A percentile compares a stretch with the other conserved stretches of the same genome.
phyloP scores from a whole-genome alignment of 257 asterid genomes.

The Galeopsis tetrahit region DNA sequence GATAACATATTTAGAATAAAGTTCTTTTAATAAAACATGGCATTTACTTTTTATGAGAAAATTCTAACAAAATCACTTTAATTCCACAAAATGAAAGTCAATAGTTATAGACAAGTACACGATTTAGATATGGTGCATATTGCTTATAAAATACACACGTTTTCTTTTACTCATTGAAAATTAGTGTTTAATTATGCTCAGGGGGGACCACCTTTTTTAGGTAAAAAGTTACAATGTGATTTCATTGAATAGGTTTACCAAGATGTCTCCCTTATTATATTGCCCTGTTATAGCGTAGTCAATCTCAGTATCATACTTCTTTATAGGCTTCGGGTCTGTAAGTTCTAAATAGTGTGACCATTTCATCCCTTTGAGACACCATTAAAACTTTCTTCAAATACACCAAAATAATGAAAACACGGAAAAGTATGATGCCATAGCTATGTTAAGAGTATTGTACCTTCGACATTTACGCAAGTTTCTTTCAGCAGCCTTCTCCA shows the following conservation, averaged over 20 bases:
- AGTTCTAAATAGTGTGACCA: background rate
- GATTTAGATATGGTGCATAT: background rate
- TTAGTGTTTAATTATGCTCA: background rate
- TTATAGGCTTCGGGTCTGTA: background rate
- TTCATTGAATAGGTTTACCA: background rate
- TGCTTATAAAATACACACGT: background rate
- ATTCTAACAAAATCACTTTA: background rate
- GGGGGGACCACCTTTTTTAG: background rate
- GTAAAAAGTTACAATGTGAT: background rate
- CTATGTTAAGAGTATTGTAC: constrained; percentile 36
- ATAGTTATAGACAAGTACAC: background rate
- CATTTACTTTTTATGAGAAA: background rate
- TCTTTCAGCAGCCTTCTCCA: constrained; percentile 73
- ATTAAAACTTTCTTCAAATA: background rate
- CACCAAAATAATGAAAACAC: constrained; percentile 10
- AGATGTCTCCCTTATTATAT: background rate
- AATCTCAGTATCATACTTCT: background rate
- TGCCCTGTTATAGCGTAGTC: background rate
- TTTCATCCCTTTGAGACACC: constrained; percentile 1
- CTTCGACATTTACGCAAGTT: constrained; percentile 50
- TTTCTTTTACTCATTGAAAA: background rate
- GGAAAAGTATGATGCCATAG: background rate
- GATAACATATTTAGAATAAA: no score
- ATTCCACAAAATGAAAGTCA: background rate
- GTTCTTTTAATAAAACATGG: background rate